phyloP scores from a whole-genome alignment of 352 stramenopile species.

The Globisporangium sylvaticum region DNA sequence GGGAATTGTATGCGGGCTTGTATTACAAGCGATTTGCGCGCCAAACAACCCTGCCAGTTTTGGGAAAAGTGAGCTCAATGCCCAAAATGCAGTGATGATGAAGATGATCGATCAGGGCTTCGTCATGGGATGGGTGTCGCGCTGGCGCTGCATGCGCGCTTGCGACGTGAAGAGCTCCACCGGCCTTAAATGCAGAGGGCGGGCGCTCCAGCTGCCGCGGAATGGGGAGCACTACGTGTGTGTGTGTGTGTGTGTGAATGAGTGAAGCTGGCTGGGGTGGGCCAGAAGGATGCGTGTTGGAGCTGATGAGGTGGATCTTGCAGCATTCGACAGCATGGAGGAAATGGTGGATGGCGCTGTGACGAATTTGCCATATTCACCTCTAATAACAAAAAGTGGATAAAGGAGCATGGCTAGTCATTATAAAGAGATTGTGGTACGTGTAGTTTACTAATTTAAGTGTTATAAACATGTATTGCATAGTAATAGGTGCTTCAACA shows the following conservation, averaged over 20 bases:
- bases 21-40: not conserved
- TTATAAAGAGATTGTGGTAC: not conserved
- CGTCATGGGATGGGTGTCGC: not conserved
- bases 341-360: not conserved
- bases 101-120: not conserved
- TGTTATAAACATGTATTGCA: no score
- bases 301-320: not conserved
- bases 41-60: not conserved
- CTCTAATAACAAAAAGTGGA: not conserved
- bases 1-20: slow-evolving; percentile 9
- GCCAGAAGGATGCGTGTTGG: no score
- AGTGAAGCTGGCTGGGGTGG: not conserved
- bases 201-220: not conserved
- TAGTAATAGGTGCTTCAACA: no score
- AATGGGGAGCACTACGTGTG: not conserved
- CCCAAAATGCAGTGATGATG: not conserved
- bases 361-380: not conserved
- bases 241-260: not conserved
- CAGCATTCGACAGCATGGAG: not conserved
- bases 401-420: not conserved
- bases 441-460: not conserved
- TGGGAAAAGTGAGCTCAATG: not conserved
- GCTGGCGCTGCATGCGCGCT: not conserved
- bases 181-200: not conserved
- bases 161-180: not conserved